Evolutionary conservation across 805 yeast genomes (phyloP), one percentile per base, ranked within the genome.

Genomic region (Clavispora fructus): DNA sequence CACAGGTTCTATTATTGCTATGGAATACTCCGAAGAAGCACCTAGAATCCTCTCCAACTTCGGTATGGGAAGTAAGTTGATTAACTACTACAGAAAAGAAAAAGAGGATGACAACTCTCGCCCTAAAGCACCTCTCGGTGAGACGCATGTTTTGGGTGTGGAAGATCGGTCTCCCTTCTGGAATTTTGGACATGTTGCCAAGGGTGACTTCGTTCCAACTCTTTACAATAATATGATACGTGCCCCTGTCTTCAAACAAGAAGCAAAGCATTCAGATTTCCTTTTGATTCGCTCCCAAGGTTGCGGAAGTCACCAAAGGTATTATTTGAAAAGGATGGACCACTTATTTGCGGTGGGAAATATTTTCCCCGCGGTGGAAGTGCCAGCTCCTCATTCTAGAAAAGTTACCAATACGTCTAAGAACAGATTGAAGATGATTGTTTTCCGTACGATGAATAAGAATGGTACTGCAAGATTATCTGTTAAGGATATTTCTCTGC

Each of bases 311-410:
- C 83, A 83, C 47, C 86, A 81, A 51, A 74, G 81, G 44, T 88
- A 80, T 58, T 91, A 72, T 57, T 59, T 94, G 52, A 75, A 95
- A 52, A 73, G 73, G 16, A 75, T 94, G 23, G 83, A 83, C 43
- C 82, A 83, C 60, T 60, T 87, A 41, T 94, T 89, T 63, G 82
- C 89, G 0, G 96, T 91, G 12, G 99, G 99, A 1, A 96, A 94
- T 60, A 78, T 87, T 0, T 82, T 89, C 54, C 99, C 99, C 1
- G 96, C 89, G 2, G 87, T 87, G 40, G 97, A 89, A 58, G 85
- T 94, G 30, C 99, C 99, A 0, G 97, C 98, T 1, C 99, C 99
- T 2, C 97, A 94, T 62, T 89, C 97, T 1, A 79, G 99, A 64
- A 90, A 89, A 58, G 97, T 91, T 19, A 91, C 98, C 0, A 85